These are phyloP conservation scores for Gentiana straminea DNA, from an alignment of 257 asterid genomes.

Conservation along the genomic window DNA sequence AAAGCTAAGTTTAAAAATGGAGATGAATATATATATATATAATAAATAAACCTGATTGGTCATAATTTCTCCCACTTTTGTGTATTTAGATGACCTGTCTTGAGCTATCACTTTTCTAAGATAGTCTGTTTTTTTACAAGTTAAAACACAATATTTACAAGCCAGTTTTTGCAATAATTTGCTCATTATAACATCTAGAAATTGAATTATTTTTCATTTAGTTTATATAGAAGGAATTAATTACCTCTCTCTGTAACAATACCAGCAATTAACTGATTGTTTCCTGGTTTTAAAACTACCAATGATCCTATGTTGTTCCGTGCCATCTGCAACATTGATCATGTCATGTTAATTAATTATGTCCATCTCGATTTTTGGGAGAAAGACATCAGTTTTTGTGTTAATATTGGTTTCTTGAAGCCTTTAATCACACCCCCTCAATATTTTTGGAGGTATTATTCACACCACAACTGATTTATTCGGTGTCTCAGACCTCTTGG, in stretches of 20 bases:
- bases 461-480: no score
- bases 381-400: no score
- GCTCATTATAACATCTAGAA: no score
- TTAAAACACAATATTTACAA: no score
- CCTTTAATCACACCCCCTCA: no score
- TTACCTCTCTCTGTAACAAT: conserved; percentile 78
- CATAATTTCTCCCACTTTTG: conserved; percentile 73
- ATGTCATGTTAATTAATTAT: background rate
- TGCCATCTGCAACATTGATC: conserved; percentile 43
- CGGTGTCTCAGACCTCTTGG: no score
- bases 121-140: conserved; percentile 33
- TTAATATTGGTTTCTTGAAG: no score
- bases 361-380: no score
- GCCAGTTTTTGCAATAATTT: no score
- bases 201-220: no score
- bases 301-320: conserved; percentile 70
- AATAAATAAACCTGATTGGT: conserved; percentile 40
- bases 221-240: no score
- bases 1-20: background rate
- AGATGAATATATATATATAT: background rate
- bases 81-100: conserved; percentile 64
- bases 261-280: conserved; percentile 52
- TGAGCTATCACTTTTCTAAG: conserved; percentile 51
- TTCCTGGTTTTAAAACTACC: conserved; percentile 71
- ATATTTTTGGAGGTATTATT: no score